Base-by-base conservation (phyloP, 805 yeast genomes). In the Metschnikowia lunata region DNA sequence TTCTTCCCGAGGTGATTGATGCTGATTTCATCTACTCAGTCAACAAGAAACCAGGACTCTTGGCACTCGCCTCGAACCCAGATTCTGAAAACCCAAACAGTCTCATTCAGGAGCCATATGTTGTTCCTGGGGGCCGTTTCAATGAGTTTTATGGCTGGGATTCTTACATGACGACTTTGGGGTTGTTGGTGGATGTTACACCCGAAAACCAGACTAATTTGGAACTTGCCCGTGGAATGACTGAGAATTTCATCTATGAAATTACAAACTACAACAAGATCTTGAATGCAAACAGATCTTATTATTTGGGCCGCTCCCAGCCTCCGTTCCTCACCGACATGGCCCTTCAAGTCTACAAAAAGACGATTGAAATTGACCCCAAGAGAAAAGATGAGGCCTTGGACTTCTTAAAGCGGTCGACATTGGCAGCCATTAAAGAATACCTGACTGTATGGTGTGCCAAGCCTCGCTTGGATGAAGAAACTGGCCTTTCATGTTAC, bases 131-230 rank as follows among this genome's bases (percentile, higher is more conserved):
- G 13, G 98, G 99, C 18, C 73, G 99, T 51, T 91, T 91, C 66
- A 93, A 93, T 67, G 99, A 91, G 66, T 76, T 89, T 46, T 91
- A 93, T 59, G 99, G 98, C 12, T 91, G 99, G 99, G 99, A 91
- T 63, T 88, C 97, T 2, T 91, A 93, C 60, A 86, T 93, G 84
- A 89, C 84, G 60, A 79, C 93, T 0, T 64, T 89, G 23, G 99
- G 98, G 1, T 71, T 93, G 34, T 62, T 93, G 26, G 75, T 78
- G 26, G 85, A 85, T 57, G 72, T 63, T 1, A 60, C 64, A 0
- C 51, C 57, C 1, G 48, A 51, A 8, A 42, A 58, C 33, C 60
- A 63, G 34, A 78, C 75, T 34, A 74, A 80, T 40, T 63, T 80
- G 15, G 85, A 82, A 34, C 72, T 90, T 30, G 91, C 96, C 8